Conservation (phyloP, 2,329 filamentous ascomycete genomes). For the Talaromyces funiculosus region DNA sequence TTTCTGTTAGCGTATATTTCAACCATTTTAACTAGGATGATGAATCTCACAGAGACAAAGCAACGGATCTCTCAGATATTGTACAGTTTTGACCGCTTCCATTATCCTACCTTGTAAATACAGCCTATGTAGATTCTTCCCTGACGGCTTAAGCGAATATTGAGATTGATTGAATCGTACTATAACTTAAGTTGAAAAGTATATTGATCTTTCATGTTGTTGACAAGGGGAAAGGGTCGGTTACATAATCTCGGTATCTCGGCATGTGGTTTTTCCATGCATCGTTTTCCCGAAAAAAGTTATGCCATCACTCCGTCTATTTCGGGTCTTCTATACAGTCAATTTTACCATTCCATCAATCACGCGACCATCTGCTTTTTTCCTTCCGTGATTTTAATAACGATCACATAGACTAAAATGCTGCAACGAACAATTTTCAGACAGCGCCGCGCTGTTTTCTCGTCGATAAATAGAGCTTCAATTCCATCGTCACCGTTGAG, state of each 20-base stretch:
- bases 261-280: slow-evolving; percentile 10
- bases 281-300: slow-evolving; percentile 11
- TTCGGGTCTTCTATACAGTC: background rate
- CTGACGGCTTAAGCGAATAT: background rate
- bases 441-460: slow-evolving; percentile 36
- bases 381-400: background rate
- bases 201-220: too few species aligned
- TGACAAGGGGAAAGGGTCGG: background rate
- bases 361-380: slow-evolving; percentile 2
- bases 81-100: background rate
- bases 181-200: background rate
- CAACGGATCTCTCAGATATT: background rate
- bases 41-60: background rate
- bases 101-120: background rate
- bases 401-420: slow-evolving; percentile 25
- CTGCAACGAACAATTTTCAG: slow-evolving; percentile 39
- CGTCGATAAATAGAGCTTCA: slow-evolving; percentile 28
- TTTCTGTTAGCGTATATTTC: background rate
- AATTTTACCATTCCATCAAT: background rate
- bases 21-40: background rate
- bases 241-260: slow-evolving; percentile 14
- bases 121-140: background rate
- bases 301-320: background rate
- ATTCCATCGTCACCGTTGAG: slow-evolving; percentile 30
- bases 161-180: background rate